A percentile compares a stretch with the other conserved stretches of the same genome.
Conservation (phyloP, 192 early-diverging fungal genomes). For the Powellomyces hirtus region DNA sequence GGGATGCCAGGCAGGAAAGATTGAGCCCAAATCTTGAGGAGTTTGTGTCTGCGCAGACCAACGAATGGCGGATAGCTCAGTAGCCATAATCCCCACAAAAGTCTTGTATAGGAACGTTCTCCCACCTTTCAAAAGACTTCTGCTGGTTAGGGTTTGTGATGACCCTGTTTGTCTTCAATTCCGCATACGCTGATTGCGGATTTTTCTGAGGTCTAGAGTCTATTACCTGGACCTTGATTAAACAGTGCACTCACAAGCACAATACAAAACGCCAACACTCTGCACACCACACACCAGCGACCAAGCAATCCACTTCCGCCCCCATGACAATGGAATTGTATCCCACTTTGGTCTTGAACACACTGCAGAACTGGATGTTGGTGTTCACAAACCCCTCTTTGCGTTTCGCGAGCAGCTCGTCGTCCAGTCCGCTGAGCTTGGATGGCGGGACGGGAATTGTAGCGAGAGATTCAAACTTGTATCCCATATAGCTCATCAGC, state of each 20-base stretch:
- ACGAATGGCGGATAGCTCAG: not conserved
- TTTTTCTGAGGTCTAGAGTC: slow-evolving; percentile 11
- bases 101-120: too few relatives aligned
- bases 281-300: slow-evolving; percentile 36
- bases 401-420: slow-evolving; percentile 44
- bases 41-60: slow-evolving; percentile 67
- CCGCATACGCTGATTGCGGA: slow-evolving; percentile 68
- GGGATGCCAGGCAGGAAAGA: slow-evolving; percentile 89
- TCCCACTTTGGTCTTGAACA: slow-evolving; percentile 77
- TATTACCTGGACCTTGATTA: not conserved
- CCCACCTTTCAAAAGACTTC: slow-evolving; percentile 61
- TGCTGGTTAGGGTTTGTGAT: slow-evolving; percentile 49
- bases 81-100: not conserved
- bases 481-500: slow-evolving; percentile 83
- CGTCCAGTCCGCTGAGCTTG: slow-evolving; percentile 14
- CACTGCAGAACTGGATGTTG: slow-evolving; percentile 84
- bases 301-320: slow-evolving; percentile 88
- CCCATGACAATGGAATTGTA: slow-evolving; percentile 72
- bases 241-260: not conserved
- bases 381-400: slow-evolving; percentile 62
- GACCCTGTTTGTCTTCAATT: slow-evolving; percentile 83
- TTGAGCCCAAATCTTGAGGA: slow-evolving; percentile 91
- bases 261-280: not conserved
- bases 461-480: slow-evolving; percentile 82
- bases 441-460: slow-evolving; percentile 60